Evolutionary conservation across 495 filamentous ascomycete genomes (phyloP).

Genomic region (Trichoderma orchidacearum): DNA sequence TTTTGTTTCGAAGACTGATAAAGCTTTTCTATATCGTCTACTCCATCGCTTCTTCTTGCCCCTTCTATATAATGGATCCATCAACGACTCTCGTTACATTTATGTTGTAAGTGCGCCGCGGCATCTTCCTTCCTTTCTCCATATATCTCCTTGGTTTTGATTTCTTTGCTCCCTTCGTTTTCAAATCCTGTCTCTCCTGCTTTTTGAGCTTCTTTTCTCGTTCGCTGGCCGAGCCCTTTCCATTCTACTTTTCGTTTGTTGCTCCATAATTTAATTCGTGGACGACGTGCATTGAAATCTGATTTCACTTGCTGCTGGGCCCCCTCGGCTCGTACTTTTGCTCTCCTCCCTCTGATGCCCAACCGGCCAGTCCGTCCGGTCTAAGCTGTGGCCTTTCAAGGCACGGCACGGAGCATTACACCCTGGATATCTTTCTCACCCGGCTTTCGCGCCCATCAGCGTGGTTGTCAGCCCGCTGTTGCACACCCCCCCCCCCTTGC

Average conservation of each 20-base stretch:
- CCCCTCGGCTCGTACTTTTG: no score
- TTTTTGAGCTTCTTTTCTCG: conserved; percentile 2
- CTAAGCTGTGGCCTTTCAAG: neutral
- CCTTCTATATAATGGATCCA: conserved; percentile 32
- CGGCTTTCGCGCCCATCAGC: conserved; percentile 4
- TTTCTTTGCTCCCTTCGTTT: conserved; percentile 9
- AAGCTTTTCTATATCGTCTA: neutral
- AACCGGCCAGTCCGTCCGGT: neutral
- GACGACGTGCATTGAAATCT: neutral
- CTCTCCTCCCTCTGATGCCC: neutral
- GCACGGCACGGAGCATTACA: neutral
- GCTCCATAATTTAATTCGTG: neutral
- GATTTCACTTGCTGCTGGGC: no score
- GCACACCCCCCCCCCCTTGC: neutral
- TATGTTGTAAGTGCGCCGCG: conserved; percentile 44
- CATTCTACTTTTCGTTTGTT: neutral
- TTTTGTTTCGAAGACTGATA: no score
- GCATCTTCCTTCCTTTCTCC: conserved; percentile 25
- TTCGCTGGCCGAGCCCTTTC: neutral
- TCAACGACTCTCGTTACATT: conserved; percentile 69
- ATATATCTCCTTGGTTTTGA: conserved; percentile 22
- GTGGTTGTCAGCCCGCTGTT: conserved; percentile 9
- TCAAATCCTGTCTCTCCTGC: conserved; percentile 1
- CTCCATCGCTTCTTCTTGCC: neutral
- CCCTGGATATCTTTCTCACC: neutral